Percentiles rank a stretch among this genome's conserved stretches.
These are phyloP conservation scores for Metschnikowia proteae DNA, from an alignment of 805 yeast species.

Conservation along the genomic window DNA sequence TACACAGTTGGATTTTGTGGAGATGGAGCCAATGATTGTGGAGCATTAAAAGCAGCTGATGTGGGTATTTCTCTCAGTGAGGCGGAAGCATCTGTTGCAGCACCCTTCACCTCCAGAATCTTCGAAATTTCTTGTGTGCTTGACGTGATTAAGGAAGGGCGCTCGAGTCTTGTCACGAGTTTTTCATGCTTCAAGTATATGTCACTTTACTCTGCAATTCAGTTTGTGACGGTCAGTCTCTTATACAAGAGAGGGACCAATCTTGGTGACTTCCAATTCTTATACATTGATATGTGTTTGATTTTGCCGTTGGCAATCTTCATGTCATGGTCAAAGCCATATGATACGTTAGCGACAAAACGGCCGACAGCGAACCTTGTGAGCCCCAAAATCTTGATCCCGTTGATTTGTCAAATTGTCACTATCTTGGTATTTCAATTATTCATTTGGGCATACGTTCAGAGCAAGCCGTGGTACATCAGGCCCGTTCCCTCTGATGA, in stretches of 20 bases:
- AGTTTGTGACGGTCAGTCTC: constrained; percentile 81
- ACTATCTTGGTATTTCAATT: constrained; percentile 64
- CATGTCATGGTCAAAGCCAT: constrained; percentile 97
- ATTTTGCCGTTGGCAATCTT: constrained; percentile 93
- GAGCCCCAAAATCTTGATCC: constrained; percentile 80
- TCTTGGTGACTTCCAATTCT: constrained; percentile 93
- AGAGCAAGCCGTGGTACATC: constrained; percentile 67
- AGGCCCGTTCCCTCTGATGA: constrained; percentile 78
- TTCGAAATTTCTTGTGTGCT: constrained; percentile 93
- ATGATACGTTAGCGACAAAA: constrained; percentile 52
- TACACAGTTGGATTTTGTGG: constrained; percentile 98
- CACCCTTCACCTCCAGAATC: constrained; percentile 88
- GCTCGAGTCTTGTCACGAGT: constrained; percentile 91
- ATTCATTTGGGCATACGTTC: constrained; percentile 58
- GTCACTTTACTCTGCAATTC: constrained; percentile 96
- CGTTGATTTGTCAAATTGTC: constrained; percentile 74
- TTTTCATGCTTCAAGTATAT: constrained; percentile 97
- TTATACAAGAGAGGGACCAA: constrained; percentile 86
- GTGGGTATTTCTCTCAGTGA: constrained; percentile 94
- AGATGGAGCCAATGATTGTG: constrained; percentile 99
- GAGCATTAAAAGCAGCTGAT: constrained; percentile 96
- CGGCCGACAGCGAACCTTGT: constrained; percentile 94
- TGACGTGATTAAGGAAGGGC: constrained; percentile 88
- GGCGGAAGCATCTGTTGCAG: constrained; percentile 98
- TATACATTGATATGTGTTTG: constrained; percentile 86